These are phyloP conservation scores for Cordyceps tenuipes DNA, from an alignment of 2,329 filamentous ascomycete genomes.

Conservation along the genomic window DNA sequence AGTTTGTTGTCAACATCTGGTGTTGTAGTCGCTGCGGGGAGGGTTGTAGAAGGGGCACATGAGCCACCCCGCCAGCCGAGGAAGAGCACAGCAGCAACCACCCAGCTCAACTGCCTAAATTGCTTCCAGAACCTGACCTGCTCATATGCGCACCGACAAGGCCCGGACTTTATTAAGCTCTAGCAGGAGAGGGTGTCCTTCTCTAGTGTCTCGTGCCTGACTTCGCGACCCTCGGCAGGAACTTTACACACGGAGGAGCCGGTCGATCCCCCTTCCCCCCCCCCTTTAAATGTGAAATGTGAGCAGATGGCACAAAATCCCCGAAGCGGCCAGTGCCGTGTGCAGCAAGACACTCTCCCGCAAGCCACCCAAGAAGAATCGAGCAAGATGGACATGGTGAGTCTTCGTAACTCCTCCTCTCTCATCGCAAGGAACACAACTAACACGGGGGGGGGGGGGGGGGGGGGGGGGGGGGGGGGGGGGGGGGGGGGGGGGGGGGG, in stretches of 20 bases:
- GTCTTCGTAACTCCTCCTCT: background rate
- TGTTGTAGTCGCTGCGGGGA: background rate
- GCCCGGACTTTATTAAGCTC: background rate
- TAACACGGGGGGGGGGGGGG: too few relatives aligned
- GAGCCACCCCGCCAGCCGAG: background rate
- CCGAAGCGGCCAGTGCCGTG: background rate
- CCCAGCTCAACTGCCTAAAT: too few relatives aligned
- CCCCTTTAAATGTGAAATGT: too few relatives aligned
- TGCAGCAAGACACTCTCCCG: background rate
- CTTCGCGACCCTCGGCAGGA: too few relatives aligned
- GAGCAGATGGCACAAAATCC: background rate
- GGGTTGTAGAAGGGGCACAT: background rate
- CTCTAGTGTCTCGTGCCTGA: too few relatives aligned
- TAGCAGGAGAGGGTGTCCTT: background rate
- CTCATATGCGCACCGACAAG: background rate
- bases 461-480: too few relatives aligned
- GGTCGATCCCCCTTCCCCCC: too few relatives aligned
- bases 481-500: too few relatives aligned
- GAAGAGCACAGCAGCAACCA: too few relatives aligned
- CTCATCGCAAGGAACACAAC: too few relatives aligned
- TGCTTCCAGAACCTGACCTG: background rate
- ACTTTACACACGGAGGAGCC: too few relatives aligned
- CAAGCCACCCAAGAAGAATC: background rate
- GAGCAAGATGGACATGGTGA: background rate
- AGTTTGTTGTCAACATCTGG: too few relatives aligned